Evolutionary conservation across 1,284 basidiomycete genomes (phyloP), one percentile per base, ranked within the genome.

Genomic region (Melampsora larici-populina): DNA sequence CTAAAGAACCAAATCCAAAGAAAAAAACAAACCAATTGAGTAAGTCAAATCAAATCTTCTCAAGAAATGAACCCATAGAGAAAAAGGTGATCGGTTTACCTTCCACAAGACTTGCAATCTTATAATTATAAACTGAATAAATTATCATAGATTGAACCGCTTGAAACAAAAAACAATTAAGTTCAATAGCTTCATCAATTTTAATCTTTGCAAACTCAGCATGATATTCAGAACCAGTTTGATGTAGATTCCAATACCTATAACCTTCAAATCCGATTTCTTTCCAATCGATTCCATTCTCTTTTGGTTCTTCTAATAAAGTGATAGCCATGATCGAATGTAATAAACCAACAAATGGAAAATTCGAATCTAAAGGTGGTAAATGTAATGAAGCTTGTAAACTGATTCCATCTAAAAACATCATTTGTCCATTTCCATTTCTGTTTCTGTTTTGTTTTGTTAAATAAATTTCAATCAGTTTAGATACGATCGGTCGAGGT

Each of bases 321-420:
- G 63, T 63, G 24, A 74, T n/a, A n/a, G 71, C 62, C 71, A 74
- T 74, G 63, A 74, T 74, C 9, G 71, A 40, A 43, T 74, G 71
- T 33, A 74, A 43, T 51, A 74, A 58, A 5, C 71, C 71, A 26
- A 66, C 31, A 66, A 74, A 74, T 51, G 71, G 71, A 31, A 74
- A 74, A n/a, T 74, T 29, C 1, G 63, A 63, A 49, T 74, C 55
- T 51, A 18, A 49, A 24, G 71, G 71, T 49, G 71, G 36, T 36
- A 74, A 63, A 74, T 65, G 63, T 36, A 74, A 51, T 40, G 60
- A 36, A 26, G 62, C 33, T 36, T 51, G 63, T 31, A 74, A 74
- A 33, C 49, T 43, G 29, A 63, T 60, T 24, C 62, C 62, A 48
- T 74, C 63, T 48, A 66, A 15, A 46, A 74, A 74, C 71, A 74